Base-by-base conservation (phyloP, 805 yeast species). In the Diddensiella transvaalensis region DNA sequence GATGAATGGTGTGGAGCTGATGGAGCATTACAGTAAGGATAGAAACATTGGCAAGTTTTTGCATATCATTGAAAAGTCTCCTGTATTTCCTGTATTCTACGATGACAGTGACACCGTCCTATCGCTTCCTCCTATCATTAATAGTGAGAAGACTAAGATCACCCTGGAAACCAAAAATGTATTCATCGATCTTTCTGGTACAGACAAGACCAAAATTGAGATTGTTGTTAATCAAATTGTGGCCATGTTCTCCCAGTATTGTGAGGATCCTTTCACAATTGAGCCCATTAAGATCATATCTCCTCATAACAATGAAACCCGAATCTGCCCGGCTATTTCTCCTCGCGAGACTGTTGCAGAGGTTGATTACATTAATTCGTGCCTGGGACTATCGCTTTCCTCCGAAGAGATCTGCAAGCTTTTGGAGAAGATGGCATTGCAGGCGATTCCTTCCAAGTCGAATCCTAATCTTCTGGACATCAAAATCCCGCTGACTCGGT, bases 121-220 rank as follows among this genome's bases (percentile, higher is more conserved):
- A 61, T 90, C 98, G 4, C 70, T 93, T 74, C 99, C 99, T 44
- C 99, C 99, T 55, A 85, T 93, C 64, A 95, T 93, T 73, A 93
- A 93, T 73, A 85, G 96, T 33, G 84, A 93, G 63, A 86, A 77
- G 64, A 83, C 96, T 44, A 95, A 95, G 72, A 87, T 93, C 61
- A 75, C 93, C 17, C 69, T 89, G 55, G 76, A 87, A 49, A 91
- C 99, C 53, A 82, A 72, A 58, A 90, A 93, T 62, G 86, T 95
- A 52, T 88, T 91, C 67, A 82, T 93, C 60, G 99, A 93, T 57
- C 79, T 88, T 50, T 91, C 98, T 15, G 99, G 96, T 56, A 87
- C 96, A 44, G 99, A 93, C 67, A 85, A 71, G 66, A 91, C 99
- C 53, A 95, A 95, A 70, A 85, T 89, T 43, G 97, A 88, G 63